These are phyloP conservation scores for Nasturtium officinale DNA, from an alignment of 345 rosid genomes.

Conservation along the genomic window DNA sequence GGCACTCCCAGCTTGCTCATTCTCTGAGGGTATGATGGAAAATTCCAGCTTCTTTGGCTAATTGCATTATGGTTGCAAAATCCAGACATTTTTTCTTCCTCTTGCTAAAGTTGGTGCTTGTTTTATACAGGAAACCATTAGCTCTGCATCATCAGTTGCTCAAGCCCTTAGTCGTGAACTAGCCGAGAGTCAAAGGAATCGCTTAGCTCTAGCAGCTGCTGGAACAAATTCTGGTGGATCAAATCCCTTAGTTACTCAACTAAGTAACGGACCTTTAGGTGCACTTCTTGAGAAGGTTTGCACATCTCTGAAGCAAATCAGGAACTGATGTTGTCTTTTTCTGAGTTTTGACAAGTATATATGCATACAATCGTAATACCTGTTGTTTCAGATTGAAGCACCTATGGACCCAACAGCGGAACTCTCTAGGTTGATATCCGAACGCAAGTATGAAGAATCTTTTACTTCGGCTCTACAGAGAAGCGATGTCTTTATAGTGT, in stretches of 20 bases:
- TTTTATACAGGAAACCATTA: constrained; percentile 69
- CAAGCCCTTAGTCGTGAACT: constrained; percentile 73
- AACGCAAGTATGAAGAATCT: constrained; percentile 73
- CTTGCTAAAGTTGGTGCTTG: neutral
- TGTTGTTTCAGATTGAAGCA: constrained; percentile 55
- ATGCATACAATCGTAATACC: no score
- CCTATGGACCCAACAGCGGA: constrained; percentile 72
- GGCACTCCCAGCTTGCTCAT: constrained; percentile 68
- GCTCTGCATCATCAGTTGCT: constrained; percentile 68
- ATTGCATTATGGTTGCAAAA: neutral
- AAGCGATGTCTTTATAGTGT: constrained; percentile 71
- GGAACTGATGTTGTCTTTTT: constrained; percentile 15
- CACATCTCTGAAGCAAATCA: no score
- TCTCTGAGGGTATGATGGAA: constrained; percentile 64
- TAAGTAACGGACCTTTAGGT: neutral
- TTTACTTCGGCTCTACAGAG: constrained; percentile 72
- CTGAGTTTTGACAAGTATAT: neutral
- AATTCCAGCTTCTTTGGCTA: neutral
- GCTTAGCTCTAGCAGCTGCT: constrained; percentile 67
- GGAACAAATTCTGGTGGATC: constrained; percentile 62
- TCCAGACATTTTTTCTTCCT: neutral
- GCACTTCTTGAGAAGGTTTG: no score
- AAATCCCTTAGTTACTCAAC: constrained; percentile 57
- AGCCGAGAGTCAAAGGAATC: constrained; percentile 76
- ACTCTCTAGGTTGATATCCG: constrained; percentile 61